A percentile compares a stretch with the other conserved stretches of the same genome.
Conservation (phyloP, 2,329 filamentous ascomycete species). For the Colletotrichum sp. region DNA sequence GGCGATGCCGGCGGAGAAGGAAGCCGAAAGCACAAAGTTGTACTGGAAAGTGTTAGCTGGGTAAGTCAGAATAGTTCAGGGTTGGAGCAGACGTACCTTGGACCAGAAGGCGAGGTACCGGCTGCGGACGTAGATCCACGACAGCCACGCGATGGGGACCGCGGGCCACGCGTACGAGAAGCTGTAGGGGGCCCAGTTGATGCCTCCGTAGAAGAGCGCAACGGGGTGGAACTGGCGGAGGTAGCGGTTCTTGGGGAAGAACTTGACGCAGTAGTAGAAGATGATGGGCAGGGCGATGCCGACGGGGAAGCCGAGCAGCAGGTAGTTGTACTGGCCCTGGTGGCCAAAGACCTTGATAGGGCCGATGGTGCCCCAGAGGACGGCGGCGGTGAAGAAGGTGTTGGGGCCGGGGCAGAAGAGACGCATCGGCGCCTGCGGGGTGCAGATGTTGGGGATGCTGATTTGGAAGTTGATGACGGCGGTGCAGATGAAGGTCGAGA, state of each 20-base stretch:
- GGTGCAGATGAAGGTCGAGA: conserved; percentile 56
- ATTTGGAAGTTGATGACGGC: conserved; percentile 53
- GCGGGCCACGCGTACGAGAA: conserved; percentile 24
- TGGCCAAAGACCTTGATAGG: conserved; percentile 55
- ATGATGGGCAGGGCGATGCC: conserved; percentile 50
- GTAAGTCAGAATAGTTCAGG: no score
- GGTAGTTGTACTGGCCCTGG: conserved; percentile 51
- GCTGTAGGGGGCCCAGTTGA: conserved; percentile 52
- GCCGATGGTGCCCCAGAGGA: conserved; percentile 61
- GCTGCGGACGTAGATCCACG: conserved; percentile 35
- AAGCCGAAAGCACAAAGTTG: conserved; percentile 38
- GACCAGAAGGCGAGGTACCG: conserved; percentile 41
- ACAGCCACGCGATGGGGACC: conserved; percentile 24
- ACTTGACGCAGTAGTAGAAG: conserved; percentile 46
- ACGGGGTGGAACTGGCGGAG: conserved; percentile 53
- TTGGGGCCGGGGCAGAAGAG: conserved; percentile 58
- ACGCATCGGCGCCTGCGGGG: conserved; percentile 49
- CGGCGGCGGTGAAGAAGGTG: conserved; percentile 61
- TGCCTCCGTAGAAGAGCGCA: conserved; percentile 50
- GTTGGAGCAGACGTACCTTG: conserved; percentile 36
- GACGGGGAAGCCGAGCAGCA: conserved; percentile 55
- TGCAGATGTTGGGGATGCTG: conserved; percentile 55
- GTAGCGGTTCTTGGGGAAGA: conserved; percentile 36
- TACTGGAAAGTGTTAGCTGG: conserved; percentile 34
- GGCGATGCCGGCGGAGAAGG: conserved; percentile 35